Conservation (phyloP, 2,329 filamentous ascomycete species). For the Beauveria pseudobassiana region DNA sequence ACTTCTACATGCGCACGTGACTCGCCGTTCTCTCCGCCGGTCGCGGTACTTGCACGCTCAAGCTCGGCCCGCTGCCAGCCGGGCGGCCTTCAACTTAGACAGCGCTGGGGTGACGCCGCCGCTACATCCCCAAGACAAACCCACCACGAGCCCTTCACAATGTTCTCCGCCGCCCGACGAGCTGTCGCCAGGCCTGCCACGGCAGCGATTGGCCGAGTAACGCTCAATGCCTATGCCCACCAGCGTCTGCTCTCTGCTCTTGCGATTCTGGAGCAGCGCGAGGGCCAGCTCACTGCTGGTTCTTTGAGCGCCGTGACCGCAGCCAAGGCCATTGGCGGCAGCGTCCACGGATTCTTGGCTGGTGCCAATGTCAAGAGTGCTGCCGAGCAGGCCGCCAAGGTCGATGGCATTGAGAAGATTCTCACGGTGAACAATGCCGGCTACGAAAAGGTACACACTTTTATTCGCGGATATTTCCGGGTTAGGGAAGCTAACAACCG, state of each 20-base stretch:
- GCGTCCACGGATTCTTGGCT: slow-evolving; percentile 81
- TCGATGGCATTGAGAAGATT: slow-evolving; percentile 86
- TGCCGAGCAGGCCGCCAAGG: slow-evolving; percentile 79
- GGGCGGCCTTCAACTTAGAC: slow-evolving; percentile 1
- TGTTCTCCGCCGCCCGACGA: slow-evolving; percentile 26
- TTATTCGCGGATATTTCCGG: not conserved
- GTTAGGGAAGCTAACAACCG: slow-evolving; percentile 6
- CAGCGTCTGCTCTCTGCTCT: slow-evolving; percentile 70
- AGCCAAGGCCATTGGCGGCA: slow-evolving; percentile 76
- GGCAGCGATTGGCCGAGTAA: slow-evolving; percentile 21
- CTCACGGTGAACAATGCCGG: slow-evolving; percentile 79
- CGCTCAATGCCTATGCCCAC: slow-evolving; percentile 24
- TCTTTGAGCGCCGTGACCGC: slow-evolving; percentile 83
- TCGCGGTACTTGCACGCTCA: not conserved
- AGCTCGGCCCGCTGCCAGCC: slow-evolving; percentile 11
- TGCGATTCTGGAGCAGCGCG: slow-evolving; percentile 84
- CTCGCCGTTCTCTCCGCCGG: slow-evolving; percentile 10
- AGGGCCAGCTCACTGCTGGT: slow-evolving; percentile 75
- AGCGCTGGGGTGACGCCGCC: not conserved
- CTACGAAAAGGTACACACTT: slow-evolving; percentile 78
- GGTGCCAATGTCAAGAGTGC: slow-evolving; percentile 68
- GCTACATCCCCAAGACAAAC: not conserved
- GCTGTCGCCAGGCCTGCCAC: slow-evolving; percentile 20
- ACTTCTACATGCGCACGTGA: not conserved
- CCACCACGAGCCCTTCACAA: slow-evolving; percentile 15